Conservation (phyloP, 345 rosid species). For the Eucalyptus paniculata region DNA sequence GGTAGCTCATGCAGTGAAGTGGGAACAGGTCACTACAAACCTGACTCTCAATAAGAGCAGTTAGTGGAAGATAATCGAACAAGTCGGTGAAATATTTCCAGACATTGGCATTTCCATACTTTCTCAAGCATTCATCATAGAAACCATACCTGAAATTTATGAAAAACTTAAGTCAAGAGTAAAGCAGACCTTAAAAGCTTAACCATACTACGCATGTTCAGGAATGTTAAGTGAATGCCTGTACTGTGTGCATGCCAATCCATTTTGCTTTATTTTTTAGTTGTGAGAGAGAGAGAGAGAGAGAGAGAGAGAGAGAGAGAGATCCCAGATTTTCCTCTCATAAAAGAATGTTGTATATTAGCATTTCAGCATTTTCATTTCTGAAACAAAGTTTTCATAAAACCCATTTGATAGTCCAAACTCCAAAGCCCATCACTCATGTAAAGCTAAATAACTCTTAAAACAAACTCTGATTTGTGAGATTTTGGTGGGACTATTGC, state of each 20-base stretch:
- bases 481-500: too few relatives aligned
- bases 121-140: conserved; percentile 89
- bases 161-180: neutral
- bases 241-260: neutral
- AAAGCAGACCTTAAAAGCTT: neutral
- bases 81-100: conserved; percentile 90
- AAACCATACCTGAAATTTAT: conserved; percentile 72
- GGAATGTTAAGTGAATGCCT: neutral
- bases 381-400: neutral
- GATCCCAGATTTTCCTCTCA: neutral
- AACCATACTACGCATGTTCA: neutral
- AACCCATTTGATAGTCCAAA: neutral
- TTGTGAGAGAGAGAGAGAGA: neutral
- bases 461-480: neutral
- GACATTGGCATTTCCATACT: conserved; percentile 93
- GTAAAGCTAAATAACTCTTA: neutral
- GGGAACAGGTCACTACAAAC: conserved; percentile 14
- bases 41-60: conserved; percentile 95
- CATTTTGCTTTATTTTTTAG: neutral
- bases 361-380: neutral
- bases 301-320: neutral
- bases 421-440: neutral
- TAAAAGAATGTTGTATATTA: neutral
- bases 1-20: neutral
- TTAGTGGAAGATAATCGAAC: conserved; percentile 82